phyloP scores from a whole-genome alignment of 2,329 filamentous ascomycete genomes.

The Ceratocystis lukuohia region DNA sequence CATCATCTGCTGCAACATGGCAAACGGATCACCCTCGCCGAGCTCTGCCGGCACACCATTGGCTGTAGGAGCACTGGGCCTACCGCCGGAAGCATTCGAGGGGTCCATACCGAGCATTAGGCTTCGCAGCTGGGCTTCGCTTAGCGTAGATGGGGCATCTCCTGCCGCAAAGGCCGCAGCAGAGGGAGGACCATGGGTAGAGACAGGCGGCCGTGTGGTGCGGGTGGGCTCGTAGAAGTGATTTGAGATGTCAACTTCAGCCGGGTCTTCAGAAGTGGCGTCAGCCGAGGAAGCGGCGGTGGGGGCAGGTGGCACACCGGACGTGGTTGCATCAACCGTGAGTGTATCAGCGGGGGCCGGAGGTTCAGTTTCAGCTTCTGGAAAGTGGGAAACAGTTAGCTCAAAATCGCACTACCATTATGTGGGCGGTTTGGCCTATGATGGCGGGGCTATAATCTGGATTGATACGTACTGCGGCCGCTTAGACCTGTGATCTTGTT shows the following conservation, averaged over 20 bases:
- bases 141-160: conserved; percentile 28
- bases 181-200: conserved; percentile 22
- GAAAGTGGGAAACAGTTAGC: not conserved
- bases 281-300: conserved; percentile 22
- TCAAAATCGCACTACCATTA: too few relatives aligned
- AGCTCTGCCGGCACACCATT: conserved; percentile 19
- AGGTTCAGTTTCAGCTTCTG: not conserved
- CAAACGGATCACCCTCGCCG: conserved; percentile 20
- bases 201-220: conserved; percentile 23
- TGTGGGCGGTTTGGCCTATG: too few relatives aligned
- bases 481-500: conserved; percentile 54
- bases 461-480: conserved; percentile 13
- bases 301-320: conserved; percentile 22
- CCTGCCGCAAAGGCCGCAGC: conserved; percentile 24
- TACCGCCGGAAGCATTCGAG: conserved; percentile 24
- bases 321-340: too few relatives aligned
- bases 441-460: not conserved
- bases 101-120: conserved; percentile 48
- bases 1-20: conserved; percentile 65
- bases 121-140: conserved; percentile 49
- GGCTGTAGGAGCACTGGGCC: conserved; percentile 7
- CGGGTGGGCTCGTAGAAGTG: conserved; percentile 48
- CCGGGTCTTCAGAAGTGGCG: conserved; percentile 44
- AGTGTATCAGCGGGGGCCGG: conserved; percentile 14
- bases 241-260: conserved; percentile 66